Base-by-base conservation (phyloP, 1,284 basidiomycete genomes). In the Termitomyces sp. region DNA sequence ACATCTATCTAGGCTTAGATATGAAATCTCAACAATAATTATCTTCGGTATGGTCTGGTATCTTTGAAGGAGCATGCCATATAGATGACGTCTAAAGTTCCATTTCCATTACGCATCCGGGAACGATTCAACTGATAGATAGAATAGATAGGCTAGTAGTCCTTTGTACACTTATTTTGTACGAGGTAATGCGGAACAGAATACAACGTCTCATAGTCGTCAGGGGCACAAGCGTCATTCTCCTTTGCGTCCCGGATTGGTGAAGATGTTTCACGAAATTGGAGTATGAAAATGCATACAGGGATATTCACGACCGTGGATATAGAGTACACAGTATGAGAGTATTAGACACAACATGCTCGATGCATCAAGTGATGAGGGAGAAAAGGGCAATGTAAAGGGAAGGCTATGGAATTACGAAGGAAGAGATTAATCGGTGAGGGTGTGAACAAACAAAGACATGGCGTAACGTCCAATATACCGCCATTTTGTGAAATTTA, bases 251-350 rank as follows among this genome's bases (percentile, higher is more conserved):
- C 21, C 21, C 21, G 21, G 21, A 24, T 24, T 24, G 21, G 2
- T n/a, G n/a, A 28, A 8, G 28, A 30, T 30, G 9, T 30, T 30
- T n/a, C 7, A 26, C n/a, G 7, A 24, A n/a, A 41, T n/a, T 24
- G 21, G 5, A 24, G 5, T 5, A 2, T 14, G 16, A 26, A 16
- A 24, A 41, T 41, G 40, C 39, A 42, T 6, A 16, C 3, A 18
- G 13, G 16, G 11, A 35, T 41, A 39, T 47, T 53, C 26, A 48
- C 46, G 46, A 35, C 41, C 34, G 37, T 30, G 52, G 43, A 43
- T 53, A 47, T 50, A 52, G 28, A 52, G 33, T 52, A 50, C 31
- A 55, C 44, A 45, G 8, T 19, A 24, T 52, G 38, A 18, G 31
- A 50, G 30, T 42, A 44, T 38, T 47, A 37, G 40, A 40, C 44